Percentiles rank a stretch among this genome's conserved stretches.
phyloP scores from a whole-genome alignment of 2,329 filamentous ascomycete genomes.

The Penicillium brasilianum region DNA sequence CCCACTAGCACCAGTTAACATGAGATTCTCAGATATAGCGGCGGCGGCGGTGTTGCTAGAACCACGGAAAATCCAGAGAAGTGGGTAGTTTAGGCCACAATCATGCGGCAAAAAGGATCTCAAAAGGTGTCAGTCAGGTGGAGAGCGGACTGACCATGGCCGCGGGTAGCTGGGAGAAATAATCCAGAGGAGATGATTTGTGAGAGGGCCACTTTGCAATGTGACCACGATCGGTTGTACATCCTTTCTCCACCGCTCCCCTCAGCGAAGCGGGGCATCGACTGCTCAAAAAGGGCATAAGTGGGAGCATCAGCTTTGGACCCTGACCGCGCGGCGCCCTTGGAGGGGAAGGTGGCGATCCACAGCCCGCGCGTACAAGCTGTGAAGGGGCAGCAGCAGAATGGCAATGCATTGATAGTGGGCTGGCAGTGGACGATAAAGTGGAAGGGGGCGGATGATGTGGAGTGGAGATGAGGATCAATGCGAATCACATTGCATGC shows the following conservation, averaged over 20 bases:
- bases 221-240: conserved; percentile 19
- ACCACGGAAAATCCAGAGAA: neutral
- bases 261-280: conserved; percentile 12
- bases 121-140: conserved; percentile 25
- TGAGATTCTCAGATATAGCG: conserved; percentile 9
- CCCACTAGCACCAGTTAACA: conserved; percentile 9
- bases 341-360: conserved; percentile 1
- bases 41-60: neutral
- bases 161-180: conserved; percentile 13
- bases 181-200: neutral
- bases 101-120: conserved; percentile 5
- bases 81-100: conserved; percentile 5
- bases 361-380: neutral
- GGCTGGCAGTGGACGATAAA: neutral
- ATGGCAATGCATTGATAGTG: neutral
- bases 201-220: conserved; percentile 15
- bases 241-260: conserved; percentile 25
- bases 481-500: neutral
- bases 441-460: neutral
- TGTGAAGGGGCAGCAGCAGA: neutral
- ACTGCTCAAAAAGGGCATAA: neutral
- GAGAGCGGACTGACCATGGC: conserved; percentile 12
- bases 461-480: neutral
- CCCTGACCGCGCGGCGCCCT: neutral
- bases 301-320: neutral